phyloP scores from a whole-genome alignment of 352 stramenopile species.

The Phytopythium vexans region DNA sequence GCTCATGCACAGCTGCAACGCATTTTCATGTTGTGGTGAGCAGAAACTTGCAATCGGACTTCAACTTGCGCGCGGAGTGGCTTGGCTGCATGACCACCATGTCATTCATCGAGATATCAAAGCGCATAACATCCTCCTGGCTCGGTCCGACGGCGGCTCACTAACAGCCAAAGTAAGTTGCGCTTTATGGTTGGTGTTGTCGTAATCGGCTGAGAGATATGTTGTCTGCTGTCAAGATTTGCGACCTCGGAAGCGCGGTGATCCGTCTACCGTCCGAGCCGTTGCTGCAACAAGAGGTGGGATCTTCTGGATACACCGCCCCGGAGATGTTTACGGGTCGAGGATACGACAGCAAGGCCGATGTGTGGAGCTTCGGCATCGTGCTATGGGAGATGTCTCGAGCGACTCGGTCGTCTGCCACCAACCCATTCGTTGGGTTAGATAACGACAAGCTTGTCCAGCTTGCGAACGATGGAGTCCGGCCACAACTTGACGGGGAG shows the following conservation, averaged over 20 bases:
- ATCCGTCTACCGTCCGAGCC: conserved; percentile 7
- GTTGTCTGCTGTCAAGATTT: conserved; percentile 14
- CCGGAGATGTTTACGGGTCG: conserved; percentile 35
- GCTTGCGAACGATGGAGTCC: conserved; percentile 14
- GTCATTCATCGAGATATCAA: conserved; percentile 49
- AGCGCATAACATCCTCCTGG: conserved; percentile 38
- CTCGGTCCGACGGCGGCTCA: background rate
- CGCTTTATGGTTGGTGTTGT: background rate
- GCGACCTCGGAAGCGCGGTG: conserved; percentile 33
- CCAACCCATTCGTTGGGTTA: conserved; percentile 31
- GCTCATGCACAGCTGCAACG: background rate
- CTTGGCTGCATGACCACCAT: conserved; percentile 28
- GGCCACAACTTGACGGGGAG: conserved; percentile 11
- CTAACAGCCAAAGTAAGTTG: conserved; percentile 25
- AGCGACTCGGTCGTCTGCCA: conserved; percentile 1
- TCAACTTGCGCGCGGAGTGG: conserved; percentile 26
- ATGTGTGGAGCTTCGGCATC: conserved; percentile 49
- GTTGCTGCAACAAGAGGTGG: conserved; percentile 24
- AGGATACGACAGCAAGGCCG: conserved; percentile 37
- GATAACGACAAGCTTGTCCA: conserved; percentile 24
- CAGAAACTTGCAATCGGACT: conserved; percentile 29
- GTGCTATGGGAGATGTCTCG: conserved; percentile 37
- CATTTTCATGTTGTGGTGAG: background rate
- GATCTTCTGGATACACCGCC: conserved; percentile 41
- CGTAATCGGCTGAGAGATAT: background rate